A percentile compares a stretch with the other conserved stretches of the same genome.
phyloP scores from a whole-genome alignment of 345 rosid species.

The Linum lewisii region DNA sequence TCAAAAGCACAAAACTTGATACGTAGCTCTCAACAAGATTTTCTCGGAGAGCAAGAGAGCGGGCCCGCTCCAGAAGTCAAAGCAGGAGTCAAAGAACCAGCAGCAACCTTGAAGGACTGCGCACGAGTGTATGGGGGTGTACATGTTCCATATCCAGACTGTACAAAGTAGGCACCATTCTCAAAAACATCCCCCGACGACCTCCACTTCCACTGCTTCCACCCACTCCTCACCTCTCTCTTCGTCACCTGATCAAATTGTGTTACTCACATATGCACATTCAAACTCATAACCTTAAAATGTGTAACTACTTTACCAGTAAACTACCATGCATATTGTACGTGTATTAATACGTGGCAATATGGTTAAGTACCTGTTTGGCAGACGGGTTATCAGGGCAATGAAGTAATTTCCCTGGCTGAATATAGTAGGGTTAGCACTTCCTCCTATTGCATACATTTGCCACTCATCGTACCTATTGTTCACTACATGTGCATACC shows the following conservation, averaged over 20 bases:
- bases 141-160: constrained; percentile 20
- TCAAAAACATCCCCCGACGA: constrained; percentile 15
- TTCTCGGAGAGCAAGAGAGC: constrained; percentile 4
- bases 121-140: constrained; percentile 7
- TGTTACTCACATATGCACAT: no score
- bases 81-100: constrained; percentile 14
- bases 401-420: constrained; percentile 20
- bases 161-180: constrained; percentile 23
- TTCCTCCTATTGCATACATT: constrained; percentile 19
- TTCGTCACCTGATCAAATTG: background rate
- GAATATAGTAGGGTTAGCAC: constrained; percentile 23
- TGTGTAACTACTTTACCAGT: background rate
- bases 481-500: constrained; percentile 21
- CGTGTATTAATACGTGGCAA: background rate
- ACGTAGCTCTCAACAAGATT: constrained; percentile 7
- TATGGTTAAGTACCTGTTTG: constrained; percentile 8
- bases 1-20: no score
- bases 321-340: constrained; percentile 1
- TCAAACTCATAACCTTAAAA: no score
- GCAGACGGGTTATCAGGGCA: constrained; percentile 5
- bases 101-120: constrained; percentile 17
- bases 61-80: constrained; percentile 20
- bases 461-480: constrained; percentile 23
- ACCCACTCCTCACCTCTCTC: constrained; percentile 10
- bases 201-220: constrained; percentile 27